Percentiles rank a stretch among this genome's conserved stretches.
Conservation (phyloP, 2,329 filamentous ascomycete genomes). For the Hymenoscyphus infarciens region DNA sequence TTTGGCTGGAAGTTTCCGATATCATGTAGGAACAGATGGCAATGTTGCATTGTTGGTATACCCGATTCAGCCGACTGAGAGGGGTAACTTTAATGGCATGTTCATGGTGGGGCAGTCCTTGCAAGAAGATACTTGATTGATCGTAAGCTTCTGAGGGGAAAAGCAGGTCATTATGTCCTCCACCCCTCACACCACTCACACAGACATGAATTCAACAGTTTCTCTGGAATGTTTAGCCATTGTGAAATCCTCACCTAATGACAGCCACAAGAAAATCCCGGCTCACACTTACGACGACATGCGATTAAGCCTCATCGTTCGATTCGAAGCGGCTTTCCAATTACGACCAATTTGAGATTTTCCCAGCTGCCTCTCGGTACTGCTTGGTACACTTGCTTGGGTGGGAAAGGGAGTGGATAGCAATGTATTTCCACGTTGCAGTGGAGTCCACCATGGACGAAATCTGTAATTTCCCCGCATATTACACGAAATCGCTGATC, state of each 20-base stretch:
- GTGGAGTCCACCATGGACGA: conserved; percentile 7
- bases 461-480: conserved; percentile 11
- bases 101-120: no score
- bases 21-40: no score
- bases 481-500: background rate
- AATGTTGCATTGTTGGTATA: no score
- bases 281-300: background rate
- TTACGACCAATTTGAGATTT: background rate
- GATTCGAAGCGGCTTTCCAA: background rate
- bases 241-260: background rate
- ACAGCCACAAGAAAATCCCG: background rate
- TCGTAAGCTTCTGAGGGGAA: no score
- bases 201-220: no score
- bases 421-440: conserved; percentile 17
- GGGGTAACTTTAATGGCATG: no score
- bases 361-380: conserved; percentile 10
- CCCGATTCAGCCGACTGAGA: no score
- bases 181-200: background rate
- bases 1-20: no score
- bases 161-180: background rate
- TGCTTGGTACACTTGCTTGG: conserved; percentile 9
- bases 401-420: background rate
- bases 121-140: no score
- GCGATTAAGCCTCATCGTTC: background rate
- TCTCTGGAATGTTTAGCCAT: background rate